Evolutionary conservation across 495 filamentous ascomycete genomes (phyloP), one percentile per base, ranked within the genome.

Genomic region (Chaetomium tenue): DNA sequence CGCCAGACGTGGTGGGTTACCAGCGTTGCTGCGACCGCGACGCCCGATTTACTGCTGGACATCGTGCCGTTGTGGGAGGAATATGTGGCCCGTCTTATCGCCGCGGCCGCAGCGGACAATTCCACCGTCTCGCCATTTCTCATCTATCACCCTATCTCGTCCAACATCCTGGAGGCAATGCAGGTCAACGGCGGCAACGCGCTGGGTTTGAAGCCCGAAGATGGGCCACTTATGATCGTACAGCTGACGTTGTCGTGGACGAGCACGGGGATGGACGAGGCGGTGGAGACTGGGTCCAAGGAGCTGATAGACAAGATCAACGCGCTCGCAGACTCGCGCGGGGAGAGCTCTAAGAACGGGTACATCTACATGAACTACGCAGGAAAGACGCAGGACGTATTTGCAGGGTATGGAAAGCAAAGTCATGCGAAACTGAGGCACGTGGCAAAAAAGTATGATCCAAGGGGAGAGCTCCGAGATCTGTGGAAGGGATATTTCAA

Each of bases 291-390:
- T 13, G 71, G 68, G 23, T 65, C 71, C 11, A 39, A 71, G 57
- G 61, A 71, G 33, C 57, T 81, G 23, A 67, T 81, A 28, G 61
- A 65, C 30, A 40, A 71, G 20, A 57, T 78, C 15, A 60, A 72
- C 11, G 73, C 73, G 8, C 66, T 79, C 25, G 81, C 85, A 1
- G 74, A 80, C 61, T 66, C 62, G 18, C 65, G 78, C 51, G 75
- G 76, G 0, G 62, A 55, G 13, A 13, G 18, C 23, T 20, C 84
- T 26, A 70, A 76, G 46, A 71, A 85, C 58, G 75, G 80, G 40
- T 90, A 83, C 59, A 69, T 88, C 30, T 88, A 89, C 65, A 78
- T 85, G 66, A 84, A 83, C 26, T 81, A 81, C 30, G 81, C 81
- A 7, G 67, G 70, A 13, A 63, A 70, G 8, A 66, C 65, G 9